Evolutionary conservation across 768 basidiomycete genomes (phyloP).

Genomic region (Boletus tylopilopsis): DNA sequence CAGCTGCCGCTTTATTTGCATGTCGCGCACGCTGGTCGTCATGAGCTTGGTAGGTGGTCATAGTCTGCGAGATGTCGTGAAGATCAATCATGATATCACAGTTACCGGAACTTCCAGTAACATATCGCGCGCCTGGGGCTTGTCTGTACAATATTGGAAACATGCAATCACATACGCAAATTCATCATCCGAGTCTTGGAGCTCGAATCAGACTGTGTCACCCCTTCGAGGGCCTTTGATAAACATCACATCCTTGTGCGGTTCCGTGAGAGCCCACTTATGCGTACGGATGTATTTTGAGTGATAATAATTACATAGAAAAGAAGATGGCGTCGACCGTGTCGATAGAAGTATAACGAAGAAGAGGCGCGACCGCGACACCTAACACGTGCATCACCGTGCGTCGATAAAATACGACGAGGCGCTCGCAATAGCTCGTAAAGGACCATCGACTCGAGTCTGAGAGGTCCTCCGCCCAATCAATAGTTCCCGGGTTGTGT

Average conservation of each 20-base stretch:
- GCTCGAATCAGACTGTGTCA: too few relatives aligned
- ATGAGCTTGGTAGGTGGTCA: slow-evolving; percentile 9
- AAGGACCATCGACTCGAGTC: background rate
- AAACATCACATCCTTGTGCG: too few relatives aligned
- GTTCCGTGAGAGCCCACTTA: too few relatives aligned
- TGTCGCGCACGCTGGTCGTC: slow-evolving; percentile 30
- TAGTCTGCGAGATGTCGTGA: background rate
- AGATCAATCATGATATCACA: too few relatives aligned
- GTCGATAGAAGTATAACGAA: background rate
- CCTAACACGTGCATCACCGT: background rate
- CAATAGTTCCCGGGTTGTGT: background rate
- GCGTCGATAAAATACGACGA: background rate
- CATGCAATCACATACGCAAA: too few relatives aligned
- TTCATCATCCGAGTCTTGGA: too few relatives aligned
- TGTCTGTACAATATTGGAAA: too few relatives aligned
- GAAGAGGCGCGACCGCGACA: background rate
- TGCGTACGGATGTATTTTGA: too few relatives aligned
- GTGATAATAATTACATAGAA: background rate
- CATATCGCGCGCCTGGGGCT: too few relatives aligned
- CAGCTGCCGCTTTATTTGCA: slow-evolving; percentile 31
- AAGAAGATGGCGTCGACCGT: background rate
- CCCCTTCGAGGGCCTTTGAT: too few relatives aligned
- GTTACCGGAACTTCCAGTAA: too few relatives aligned
- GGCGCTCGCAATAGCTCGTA: background rate
- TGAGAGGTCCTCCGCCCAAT: background rate